Conservation (phyloP, 1,284 basidiomycete genomes). For the Ustilago esculenta region DNA sequence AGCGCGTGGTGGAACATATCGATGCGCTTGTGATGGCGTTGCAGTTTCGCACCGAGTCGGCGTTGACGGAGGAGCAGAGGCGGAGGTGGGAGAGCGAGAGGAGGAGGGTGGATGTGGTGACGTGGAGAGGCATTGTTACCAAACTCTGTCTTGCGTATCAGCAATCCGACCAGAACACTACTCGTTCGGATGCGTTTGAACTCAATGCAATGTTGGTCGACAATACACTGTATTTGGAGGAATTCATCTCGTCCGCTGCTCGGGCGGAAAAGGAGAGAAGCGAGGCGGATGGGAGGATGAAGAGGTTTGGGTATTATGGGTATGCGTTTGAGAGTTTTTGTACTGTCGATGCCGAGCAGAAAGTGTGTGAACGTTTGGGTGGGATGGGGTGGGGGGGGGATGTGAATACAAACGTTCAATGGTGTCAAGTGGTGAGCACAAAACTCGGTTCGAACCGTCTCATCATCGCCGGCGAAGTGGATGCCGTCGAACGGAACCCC, state of each 20-base stretch:
- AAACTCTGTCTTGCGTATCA: slow-evolving; percentile 71
- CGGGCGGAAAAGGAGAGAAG: slow-evolving; percentile 74
- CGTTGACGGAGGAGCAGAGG: background rate
- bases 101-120: slow-evolving; percentile 72
- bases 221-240: slow-evolving; percentile 82
- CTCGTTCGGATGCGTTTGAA: slow-evolving; percentile 72
- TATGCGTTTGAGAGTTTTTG: slow-evolving; percentile 89
- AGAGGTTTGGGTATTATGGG: slow-evolving; percentile 41
- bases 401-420: slow-evolving; percentile 93
- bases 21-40: slow-evolving; percentile 35
- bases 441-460: slow-evolving; percentile 83
- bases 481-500: slow-evolving; percentile 74
- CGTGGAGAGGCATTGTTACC: slow-evolving; percentile 91
- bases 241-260: slow-evolving; percentile 74
- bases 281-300: slow-evolving; percentile 20
- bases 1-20: slow-evolving; percentile 69
- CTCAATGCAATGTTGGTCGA: slow-evolving; percentile 67
- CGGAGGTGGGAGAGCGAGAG: slow-evolving; percentile 32
- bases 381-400: slow-evolving; percentile 80
- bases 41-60: slow-evolving; percentile 37
- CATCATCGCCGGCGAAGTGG: slow-evolving; percentile 92
- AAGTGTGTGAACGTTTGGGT: too few species aligned
- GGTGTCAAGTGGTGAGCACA: slow-evolving; percentile 92
- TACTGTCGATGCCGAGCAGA: slow-evolving; percentile 70
- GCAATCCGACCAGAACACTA: slow-evolving; percentile 34